A percentile compares a stretch with the other conserved stretches of the same genome.
These are phyloP conservation scores for Gentiana dahurica DNA, from an alignment of 257 asterid species.

Conservation along the genomic window DNA sequence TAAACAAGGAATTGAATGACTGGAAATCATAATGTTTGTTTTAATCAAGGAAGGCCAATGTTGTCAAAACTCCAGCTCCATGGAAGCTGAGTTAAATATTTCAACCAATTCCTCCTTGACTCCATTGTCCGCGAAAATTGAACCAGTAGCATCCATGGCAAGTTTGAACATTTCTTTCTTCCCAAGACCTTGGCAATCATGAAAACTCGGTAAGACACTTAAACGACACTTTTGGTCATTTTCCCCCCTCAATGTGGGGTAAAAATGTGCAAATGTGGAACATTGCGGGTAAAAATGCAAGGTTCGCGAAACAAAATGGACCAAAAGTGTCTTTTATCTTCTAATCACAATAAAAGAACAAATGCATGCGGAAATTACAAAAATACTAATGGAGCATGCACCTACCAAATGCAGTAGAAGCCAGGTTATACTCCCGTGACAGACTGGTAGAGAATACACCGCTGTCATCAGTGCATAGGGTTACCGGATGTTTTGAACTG, in stretches of 20 bases:
- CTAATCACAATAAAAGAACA: background rate
- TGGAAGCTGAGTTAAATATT: conserved; percentile 37
- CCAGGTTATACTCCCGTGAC: conserved; percentile 53
- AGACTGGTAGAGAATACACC: conserved; percentile 83
- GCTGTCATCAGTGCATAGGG: conserved; percentile 75
- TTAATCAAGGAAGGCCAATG: background rate
- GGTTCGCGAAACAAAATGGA: too few species aligned
- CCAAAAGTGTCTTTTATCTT: too few species aligned
- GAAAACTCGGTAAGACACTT: background rate
- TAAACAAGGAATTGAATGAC: background rate
- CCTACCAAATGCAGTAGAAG: conserved; percentile 63
- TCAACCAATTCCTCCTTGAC: conserved; percentile 51
- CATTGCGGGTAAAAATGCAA: too few species aligned
- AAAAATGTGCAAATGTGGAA: too few species aligned
- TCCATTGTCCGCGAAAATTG: conserved; percentile 47
- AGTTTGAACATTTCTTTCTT: conserved; percentile 58
- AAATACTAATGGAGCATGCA: background rate
- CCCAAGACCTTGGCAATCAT: conserved; percentile 39
- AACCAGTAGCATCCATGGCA: conserved; percentile 38
- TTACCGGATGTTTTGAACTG: conserved; percentile 55
- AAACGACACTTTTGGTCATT: too few species aligned
- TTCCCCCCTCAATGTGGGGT: too few species aligned
- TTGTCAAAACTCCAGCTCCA: conserved; percentile 17
- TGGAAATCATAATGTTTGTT: background rate
- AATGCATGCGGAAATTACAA: background rate